A percentile compares a stretch with the other conserved stretches of the same genome.
These are phyloP conservation scores for Sphagnum magellanicum DNA, from an alignment of 228 moss, liverwort and hornwort species.

Conservation along the genomic window DNA sequence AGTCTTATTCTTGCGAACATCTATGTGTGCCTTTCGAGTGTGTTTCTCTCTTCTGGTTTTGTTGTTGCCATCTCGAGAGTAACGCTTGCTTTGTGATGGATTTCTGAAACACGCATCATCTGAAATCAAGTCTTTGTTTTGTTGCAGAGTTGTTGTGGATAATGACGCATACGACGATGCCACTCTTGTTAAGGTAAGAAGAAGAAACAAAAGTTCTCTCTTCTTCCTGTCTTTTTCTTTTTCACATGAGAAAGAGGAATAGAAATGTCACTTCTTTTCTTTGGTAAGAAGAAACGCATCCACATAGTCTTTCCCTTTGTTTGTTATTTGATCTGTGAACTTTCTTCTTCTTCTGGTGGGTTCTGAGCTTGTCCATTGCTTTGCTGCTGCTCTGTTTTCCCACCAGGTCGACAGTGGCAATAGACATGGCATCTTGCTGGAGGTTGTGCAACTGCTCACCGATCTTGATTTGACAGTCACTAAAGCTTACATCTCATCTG, in stretches of 20 bases:
- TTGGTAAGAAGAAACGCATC: background rate
- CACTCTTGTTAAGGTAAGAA: slow-evolving; percentile 7
- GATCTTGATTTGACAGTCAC: slow-evolving; percentile 6
- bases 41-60: background rate
- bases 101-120: too few species aligned
- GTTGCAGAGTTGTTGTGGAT: slow-evolving; percentile 6
- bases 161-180: slow-evolving; percentile 4
- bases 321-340: background rate
- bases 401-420: slow-evolving; percentile 31
- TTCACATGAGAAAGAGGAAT: too few species aligned
- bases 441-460: slow-evolving; percentile 12
- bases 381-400: background rate
- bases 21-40: background rate
- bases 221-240: background rate
- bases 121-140: too few species aligned
- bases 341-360: background rate
- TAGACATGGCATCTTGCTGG: slow-evolving; percentile 7
- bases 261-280: background rate
- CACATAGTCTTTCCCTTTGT: background rate
- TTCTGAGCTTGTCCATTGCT: background rate
- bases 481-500: slow-evolving; percentile 10
- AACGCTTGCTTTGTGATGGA: too few species aligned
- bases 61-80: too few species aligned
- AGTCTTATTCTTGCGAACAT: too few species aligned
- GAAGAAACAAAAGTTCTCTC: too few species aligned